Percentiles rank a stretch among this genome's conserved stretches.
Conservation (phyloP, 139 green algal genomes). For the Coelastrella sp. region DNA sequence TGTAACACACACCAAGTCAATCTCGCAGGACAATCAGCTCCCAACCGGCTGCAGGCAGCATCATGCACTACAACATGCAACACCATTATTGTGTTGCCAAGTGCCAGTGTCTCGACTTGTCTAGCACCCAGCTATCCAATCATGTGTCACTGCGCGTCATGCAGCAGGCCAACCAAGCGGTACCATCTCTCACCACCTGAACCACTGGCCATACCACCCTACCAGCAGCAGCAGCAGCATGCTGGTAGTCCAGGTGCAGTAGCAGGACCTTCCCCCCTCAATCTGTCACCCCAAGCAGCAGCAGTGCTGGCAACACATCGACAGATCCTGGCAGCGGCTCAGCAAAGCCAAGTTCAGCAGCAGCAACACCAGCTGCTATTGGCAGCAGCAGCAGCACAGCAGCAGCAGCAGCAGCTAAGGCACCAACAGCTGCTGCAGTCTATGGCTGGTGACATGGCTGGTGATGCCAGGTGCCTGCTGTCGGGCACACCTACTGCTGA, state of each 20-base stretch:
- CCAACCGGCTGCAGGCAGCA: no score
- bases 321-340: not conserved
- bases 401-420: not conserved
- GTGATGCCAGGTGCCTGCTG: not conserved
- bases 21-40: no score
- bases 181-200: not conserved
- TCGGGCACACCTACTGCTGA: not conserved
- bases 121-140: no score
- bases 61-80: no score
- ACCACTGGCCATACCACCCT: not conserved
- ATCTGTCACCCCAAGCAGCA: not conserved
- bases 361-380: not conserved
- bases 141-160: no score
- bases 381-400: slow-evolving; percentile 26
- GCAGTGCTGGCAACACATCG: not conserved
- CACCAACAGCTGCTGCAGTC: not conserved
- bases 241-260: not conserved
- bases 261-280: not conserved
- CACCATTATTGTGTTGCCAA: no score
- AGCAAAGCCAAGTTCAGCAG: not conserved
- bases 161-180: not conserved
- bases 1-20: no score
- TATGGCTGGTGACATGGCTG: not conserved
- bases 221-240: not conserved
- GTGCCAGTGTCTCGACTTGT: no score